phyloP scores from a whole-genome alignment of 257 asterid species.

The Misopates orontium region DNA sequence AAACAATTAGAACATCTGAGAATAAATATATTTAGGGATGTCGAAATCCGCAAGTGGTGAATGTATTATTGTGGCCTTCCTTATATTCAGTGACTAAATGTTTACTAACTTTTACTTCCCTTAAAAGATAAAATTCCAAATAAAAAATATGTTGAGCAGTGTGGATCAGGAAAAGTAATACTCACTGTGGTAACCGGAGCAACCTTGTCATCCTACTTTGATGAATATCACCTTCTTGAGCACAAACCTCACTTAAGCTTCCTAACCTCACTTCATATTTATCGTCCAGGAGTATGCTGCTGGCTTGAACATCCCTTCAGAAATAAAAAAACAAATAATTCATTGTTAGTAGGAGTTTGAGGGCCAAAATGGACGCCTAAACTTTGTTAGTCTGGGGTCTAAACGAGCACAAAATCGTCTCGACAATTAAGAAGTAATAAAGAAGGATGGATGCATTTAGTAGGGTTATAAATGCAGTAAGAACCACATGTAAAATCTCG shows the following conservation, averaged over 20 bases:
- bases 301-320: conserved; percentile 91
- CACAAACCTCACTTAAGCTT: conserved; percentile 82
- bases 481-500: too few species aligned
- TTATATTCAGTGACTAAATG: neutral
- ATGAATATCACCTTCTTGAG: conserved; percentile 79
- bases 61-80: neutral
- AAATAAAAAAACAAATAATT: conserved; percentile 13
- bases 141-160: neutral
- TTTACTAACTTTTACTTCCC: neutral
- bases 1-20: neutral
- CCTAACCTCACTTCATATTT: conserved; percentile 94
- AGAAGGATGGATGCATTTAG: too few species aligned
- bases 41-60: neutral
- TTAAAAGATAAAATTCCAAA: neutral
- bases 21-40: neutral
- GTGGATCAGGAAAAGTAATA: conserved; percentile 23
- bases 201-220: conserved; percentile 70
- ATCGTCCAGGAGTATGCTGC: conserved; percentile 96
- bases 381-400: too few species aligned
- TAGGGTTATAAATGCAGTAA: too few species aligned
- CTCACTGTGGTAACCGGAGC: conserved; percentile 89
- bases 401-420: too few species aligned
- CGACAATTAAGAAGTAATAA: too few species aligned
- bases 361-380: neutral
- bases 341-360: conserved; percentile 23